phyloP scores from a whole-genome alignment of 2,329 filamentous ascomycete genomes.

The Aplosporella prunicola region DNA sequence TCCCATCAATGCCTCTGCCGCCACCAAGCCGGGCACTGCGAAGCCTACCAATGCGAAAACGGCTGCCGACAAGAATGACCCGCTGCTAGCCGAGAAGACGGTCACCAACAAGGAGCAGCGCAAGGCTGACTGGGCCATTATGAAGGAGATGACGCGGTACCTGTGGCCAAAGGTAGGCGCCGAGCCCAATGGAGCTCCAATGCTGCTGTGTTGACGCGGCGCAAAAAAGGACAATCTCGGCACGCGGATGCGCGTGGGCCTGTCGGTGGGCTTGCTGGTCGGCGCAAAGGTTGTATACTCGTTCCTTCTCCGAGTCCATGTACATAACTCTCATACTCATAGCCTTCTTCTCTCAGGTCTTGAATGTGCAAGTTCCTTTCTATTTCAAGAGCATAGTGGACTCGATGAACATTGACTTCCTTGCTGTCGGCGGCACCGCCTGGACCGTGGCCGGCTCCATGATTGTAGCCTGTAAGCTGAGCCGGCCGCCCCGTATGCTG shows the following conservation, averaged over 20 bases:
- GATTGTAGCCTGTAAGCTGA: constrained; percentile 66
- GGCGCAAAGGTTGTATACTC: constrained; percentile 63
- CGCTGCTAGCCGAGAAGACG: constrained; percentile 55
- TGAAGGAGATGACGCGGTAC: constrained; percentile 94
- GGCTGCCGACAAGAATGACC: constrained; percentile 37
- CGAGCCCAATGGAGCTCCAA: background rate
- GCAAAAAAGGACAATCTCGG: constrained; percentile 60
- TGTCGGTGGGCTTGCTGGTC: constrained; percentile 75
- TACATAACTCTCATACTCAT: constrained; percentile 14
- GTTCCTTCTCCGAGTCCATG: constrained; percentile 4
- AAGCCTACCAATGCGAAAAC: constrained; percentile 20
- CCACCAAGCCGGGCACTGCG: constrained; percentile 18
- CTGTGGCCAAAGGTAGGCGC: constrained; percentile 71
- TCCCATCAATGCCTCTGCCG: too few relatives aligned
- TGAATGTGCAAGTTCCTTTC: constrained; percentile 97
- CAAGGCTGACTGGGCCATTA: constrained; percentile 96
- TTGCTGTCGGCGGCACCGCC: constrained; percentile 76
- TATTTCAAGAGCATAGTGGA: constrained; percentile 99
- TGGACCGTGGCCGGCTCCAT: constrained; percentile 83
- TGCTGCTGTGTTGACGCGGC: constrained; percentile 2
- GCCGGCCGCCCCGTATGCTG: constrained; percentile 10
- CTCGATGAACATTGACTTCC: constrained; percentile 91
- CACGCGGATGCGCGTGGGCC: constrained; percentile 73
- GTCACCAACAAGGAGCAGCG: constrained; percentile 74
- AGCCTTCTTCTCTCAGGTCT: constrained; percentile 38